Conservation (phyloP, 2,329 filamentous ascomycete species). For the Talaromyces sp. region DNA sequence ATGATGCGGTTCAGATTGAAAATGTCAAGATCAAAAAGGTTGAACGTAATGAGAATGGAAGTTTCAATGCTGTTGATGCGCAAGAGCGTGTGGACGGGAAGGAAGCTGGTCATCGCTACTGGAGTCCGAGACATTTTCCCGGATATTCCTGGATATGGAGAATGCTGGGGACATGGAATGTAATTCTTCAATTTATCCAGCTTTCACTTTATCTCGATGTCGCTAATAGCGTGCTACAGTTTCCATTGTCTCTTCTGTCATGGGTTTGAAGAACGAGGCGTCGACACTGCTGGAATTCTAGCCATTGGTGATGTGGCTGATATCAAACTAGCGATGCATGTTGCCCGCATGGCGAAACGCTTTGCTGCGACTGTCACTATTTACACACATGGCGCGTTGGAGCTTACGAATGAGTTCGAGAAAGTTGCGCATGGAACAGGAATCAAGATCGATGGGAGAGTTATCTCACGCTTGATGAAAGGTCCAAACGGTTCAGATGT, state of each 20-base stretch:
- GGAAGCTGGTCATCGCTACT: constrained; percentile 59
- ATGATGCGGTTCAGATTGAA: constrained; percentile 36
- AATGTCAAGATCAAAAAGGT: constrained; percentile 17
- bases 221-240: constrained; percentile 26
- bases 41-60: constrained; percentile 11
- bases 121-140: constrained; percentile 57
- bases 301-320: constrained; percentile 31
- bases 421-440: not conserved
- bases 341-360: constrained; percentile 49
- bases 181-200: constrained; percentile 25
- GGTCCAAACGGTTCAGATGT: not conserved
- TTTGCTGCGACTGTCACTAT: constrained; percentile 52
- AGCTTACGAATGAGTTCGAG: constrained; percentile 27
- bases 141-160: constrained; percentile 56
- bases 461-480: not conserved
- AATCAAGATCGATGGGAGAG: not conserved
- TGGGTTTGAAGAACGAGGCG: constrained; percentile 60
- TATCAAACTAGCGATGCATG: constrained; percentile 39
- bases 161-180: constrained; percentile 59
- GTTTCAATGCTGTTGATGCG: constrained; percentile 47
- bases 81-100: constrained; percentile 50
- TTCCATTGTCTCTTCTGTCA: constrained; percentile 65
- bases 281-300: constrained; percentile 38
- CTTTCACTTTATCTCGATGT: constrained; percentile 8
- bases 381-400: constrained; percentile 54